phyloP scores from a whole-genome alignment of 192 early-diverging fungal genomes.

The Coemansia sp. region DNA sequence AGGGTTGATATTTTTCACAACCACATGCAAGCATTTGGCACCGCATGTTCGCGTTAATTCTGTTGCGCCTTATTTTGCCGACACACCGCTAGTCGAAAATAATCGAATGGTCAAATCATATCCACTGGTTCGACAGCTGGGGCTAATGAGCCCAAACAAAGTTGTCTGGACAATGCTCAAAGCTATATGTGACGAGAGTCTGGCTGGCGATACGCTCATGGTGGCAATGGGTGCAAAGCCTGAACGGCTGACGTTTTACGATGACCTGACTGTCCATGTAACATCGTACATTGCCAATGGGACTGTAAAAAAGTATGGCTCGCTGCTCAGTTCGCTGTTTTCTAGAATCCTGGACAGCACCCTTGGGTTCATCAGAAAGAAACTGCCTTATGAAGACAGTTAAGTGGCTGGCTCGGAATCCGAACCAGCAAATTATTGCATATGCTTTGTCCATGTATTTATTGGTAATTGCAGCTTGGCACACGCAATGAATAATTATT shows the following conservation, averaged over 20 bases:
- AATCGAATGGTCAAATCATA: slow-evolving; percentile 28
- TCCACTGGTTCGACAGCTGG: slow-evolving; percentile 31
- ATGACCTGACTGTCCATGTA: slow-evolving; percentile 26
- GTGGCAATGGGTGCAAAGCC: slow-evolving; percentile 42
- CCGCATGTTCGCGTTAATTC: slow-evolving; percentile 62
- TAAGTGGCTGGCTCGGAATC: background rate
- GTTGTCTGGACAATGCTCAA: slow-evolving; percentile 60
- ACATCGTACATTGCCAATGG: slow-evolving; percentile 42
- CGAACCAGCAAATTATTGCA: too few species aligned
- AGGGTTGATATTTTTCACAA: slow-evolving; percentile 65
- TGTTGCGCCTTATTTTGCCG: slow-evolving; percentile 61
- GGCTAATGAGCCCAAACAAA: slow-evolving; percentile 45
- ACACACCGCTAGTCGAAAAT: slow-evolving; percentile 56
- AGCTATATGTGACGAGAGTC: slow-evolving; percentile 55
- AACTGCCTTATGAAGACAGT: background rate
- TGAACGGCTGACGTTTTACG: slow-evolving; percentile 34
- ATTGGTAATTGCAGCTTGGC: too few species aligned
- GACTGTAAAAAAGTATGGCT: slow-evolving; percentile 40
- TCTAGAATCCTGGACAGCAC: slow-evolving; percentile 14
- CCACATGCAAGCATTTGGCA: slow-evolving; percentile 44
- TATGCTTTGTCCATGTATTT: too few species aligned
- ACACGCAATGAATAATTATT: too few species aligned
- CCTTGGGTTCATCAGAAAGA: slow-evolving; percentile 28
- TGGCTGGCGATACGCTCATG: slow-evolving; percentile 56
- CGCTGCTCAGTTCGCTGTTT: slow-evolving; percentile 17